Evolutionary conservation across 305 asterid genomes (phyloP), one percentile per base, ranked within the genome.

Genomic region (Withania somnifera): DNA sequence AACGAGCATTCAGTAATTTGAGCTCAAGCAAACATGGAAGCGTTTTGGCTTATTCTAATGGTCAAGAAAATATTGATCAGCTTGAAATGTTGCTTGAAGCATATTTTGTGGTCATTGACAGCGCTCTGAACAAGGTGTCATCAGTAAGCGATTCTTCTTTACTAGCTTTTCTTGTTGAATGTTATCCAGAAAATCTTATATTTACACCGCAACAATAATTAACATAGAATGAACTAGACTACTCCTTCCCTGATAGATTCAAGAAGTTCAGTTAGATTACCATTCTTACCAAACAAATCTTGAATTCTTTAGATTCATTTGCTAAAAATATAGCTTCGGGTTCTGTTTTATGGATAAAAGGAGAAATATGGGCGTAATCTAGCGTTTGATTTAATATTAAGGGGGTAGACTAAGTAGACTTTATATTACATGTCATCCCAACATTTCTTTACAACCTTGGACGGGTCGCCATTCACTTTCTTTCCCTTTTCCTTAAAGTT

Each of bases 51-150:
- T 93, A 98, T 38, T 91, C 95, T 32, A 81, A 83, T 45, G 84
- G 84, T 82, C 90, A 82, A 73, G 99, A 97, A 87, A 93, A 97
- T 85, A 91, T 97, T 19, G 97, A 94, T 89, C 97, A 97, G 82
- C 98, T 97, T 60, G 99, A 97, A 86, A 97, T 97, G 99, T 87
- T 97, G 88, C 94, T 97, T 15, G 99, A 97, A 86, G 97, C 98
- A 60, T 97, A 97, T 85, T 97, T 93, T 86, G 95, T 97, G 24
- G 93, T 88, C 84, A 90, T 91, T 53, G 98, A 95, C 87, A 91
- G 89, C 84, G 90, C 98, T 17, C 98, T 93, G 86, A 92, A 95
- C 93, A 92, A 93, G 75, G 89, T 97, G 89, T 89, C 92, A 19
- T 91, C 99, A 88, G 98, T 95, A 89, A 90, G 97, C 82, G 82